Percentiles rank a stretch among this genome's conserved stretches.
Evolutionary conservation across 78 protist genomes (phyloP).

Genomic region (Dictyostelium intermedium): DNA sequence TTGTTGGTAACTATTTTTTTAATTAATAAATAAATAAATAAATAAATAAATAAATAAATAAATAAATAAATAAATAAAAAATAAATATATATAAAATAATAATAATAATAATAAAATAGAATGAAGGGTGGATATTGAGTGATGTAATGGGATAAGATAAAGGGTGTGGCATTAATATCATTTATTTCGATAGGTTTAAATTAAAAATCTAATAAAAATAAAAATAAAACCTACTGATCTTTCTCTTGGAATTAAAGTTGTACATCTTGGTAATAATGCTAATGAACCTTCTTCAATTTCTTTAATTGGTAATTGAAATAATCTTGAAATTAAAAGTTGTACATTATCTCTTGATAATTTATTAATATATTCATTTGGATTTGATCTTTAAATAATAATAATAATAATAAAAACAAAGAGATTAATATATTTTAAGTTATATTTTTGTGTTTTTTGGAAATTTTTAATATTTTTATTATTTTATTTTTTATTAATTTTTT

Average conservation of each 20-base stretch:
- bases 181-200: too few species aligned
- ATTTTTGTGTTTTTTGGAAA: neutral
- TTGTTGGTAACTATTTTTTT: slow-evolving; percentile 37
- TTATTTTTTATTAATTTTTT: neutral
- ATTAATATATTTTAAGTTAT: neutral
- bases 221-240: slow-evolving; percentile 23
- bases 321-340: slow-evolving; percentile 67
- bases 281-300: slow-evolving; percentile 63
- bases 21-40: neutral
- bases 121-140: too few species aligned
- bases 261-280: slow-evolving; percentile 57
- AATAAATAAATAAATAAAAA: neutral
- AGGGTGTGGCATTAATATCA: too few species aligned
- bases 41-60: neutral
- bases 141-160: too few species aligned
- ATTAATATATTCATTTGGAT: slow-evolving; percentile 43
- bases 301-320: slow-evolving; percentile 59
- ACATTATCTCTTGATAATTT: slow-evolving; percentile 67
- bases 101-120: neutral
- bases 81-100: neutral
- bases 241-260: slow-evolving; percentile 70
- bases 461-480: too few species aligned
- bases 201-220: neutral
- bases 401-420: neutral
- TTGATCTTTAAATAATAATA: slow-evolving; percentile 1